Evolutionary conservation across 129 eudicot species (phyloP).

Genomic region (Helianthus tuberosus): DNA sequence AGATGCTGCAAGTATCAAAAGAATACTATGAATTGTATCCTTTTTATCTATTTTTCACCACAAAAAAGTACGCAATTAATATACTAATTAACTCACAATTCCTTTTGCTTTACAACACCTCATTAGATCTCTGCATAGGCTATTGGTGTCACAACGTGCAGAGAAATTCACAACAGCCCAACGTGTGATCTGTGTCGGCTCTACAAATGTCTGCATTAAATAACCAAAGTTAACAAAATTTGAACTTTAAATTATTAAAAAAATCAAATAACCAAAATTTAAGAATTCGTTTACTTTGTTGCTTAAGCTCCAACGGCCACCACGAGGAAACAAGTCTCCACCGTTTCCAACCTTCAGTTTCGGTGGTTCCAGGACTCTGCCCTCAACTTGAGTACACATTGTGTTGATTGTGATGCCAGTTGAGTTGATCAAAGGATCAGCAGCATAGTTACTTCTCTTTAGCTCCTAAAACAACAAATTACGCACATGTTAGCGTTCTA

Average conservation of each 20-base stretch:
- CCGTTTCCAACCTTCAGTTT: conserved; percentile 68
- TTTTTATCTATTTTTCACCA: conserved; percentile 5
- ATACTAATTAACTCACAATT: conserved; percentile 39
- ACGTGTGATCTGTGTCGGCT: conserved; percentile 46
- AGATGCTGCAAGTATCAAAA: conserved; percentile 15
- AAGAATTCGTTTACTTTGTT: conserved; percentile 46
- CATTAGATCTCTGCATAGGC: conserved; percentile 42
- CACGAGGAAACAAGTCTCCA: conserved; percentile 58
- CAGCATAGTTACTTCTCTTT: conserved; percentile 42
- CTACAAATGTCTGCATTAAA: conserved; percentile 48
- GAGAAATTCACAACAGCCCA: conserved; percentile 90
- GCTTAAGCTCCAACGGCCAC: conserved; percentile 78
- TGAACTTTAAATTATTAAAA: neutral
- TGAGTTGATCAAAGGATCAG: conserved; percentile 62
- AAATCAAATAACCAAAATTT: neutral
- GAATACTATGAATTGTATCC: neutral
- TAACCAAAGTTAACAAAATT: neutral
- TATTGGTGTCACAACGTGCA: conserved; percentile 58
- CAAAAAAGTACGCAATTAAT: neutral
- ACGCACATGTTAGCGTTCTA: neutral
- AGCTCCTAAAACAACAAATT: conserved; percentile 16
- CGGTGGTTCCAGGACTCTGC: conserved; percentile 72
- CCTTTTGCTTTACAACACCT: conserved; percentile 61
- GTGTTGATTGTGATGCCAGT: conserved; percentile 67
- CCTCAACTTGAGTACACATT: conserved; percentile 59